phyloP scores from a whole-genome alignment of 345 rosid species.

The Salix arbutifolia region DNA sequence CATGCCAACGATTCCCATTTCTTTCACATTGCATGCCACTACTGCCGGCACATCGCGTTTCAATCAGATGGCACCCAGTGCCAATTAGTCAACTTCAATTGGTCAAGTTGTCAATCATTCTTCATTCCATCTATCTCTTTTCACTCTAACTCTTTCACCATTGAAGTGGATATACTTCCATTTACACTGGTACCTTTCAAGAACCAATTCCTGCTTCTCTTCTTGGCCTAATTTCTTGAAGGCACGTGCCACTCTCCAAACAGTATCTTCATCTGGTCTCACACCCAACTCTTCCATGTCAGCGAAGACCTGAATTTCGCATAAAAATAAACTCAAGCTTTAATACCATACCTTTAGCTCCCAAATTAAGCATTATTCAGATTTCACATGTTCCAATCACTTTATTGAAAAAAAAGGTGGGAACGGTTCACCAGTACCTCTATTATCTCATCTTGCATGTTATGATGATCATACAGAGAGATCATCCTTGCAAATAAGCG shows the following conservation, averaged over 20 bases:
- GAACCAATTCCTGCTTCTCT: slow-evolving; percentile 51
- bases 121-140: slow-evolving; percentile 42
- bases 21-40: no score
- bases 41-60: no score
- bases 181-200: slow-evolving; percentile 50
- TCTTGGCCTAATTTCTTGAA: slow-evolving; percentile 58
- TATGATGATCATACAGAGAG: slow-evolving; percentile 70
- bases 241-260: slow-evolving; percentile 55
- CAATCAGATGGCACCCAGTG: no score
- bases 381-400: no score
- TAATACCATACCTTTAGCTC: neutral
- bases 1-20: no score
- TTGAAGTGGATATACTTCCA: slow-evolving; percentile 79
- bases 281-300: slow-evolving; percentile 91
- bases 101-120: slow-evolving; percentile 8
- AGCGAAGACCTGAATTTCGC: slow-evolving; percentile 58
- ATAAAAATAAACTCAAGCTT: slow-evolving; percentile 3
- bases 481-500: slow-evolving; percentile 79
- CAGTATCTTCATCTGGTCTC: slow-evolving; percentile 74
- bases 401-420: no score
- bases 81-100: neutral
- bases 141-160: slow-evolving; percentile 73
- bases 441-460: slow-evolving; percentile 57
- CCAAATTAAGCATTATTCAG: no score
- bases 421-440: slow-evolving; percentile 42